A percentile compares a stretch with the other conserved stretches of the same genome.
Evolutionary conservation across 495 filamentous ascomycete genomes (phyloP).

Genomic region (Ramalina peruviana): DNA sequence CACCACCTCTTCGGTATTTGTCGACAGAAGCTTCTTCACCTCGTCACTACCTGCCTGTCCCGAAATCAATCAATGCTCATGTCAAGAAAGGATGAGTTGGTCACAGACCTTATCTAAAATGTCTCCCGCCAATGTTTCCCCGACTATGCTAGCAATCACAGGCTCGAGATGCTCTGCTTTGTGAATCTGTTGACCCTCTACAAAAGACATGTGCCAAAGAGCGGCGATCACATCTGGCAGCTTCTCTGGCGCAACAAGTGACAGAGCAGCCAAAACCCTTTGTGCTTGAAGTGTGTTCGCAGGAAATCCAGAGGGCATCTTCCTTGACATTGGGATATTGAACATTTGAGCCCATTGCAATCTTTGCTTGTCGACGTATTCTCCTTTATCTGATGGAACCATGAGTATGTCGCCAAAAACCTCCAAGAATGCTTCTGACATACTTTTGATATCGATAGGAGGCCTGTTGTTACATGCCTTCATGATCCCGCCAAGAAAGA

Average conservation of each 20-base stretch:
- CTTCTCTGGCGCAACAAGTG: constrained; percentile 23
- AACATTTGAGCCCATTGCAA: constrained; percentile 46
- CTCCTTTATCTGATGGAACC: constrained; percentile 44
- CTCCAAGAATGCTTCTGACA: constrained; percentile 2
- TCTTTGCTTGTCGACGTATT: constrained; percentile 47
- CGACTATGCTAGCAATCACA: constrained; percentile 36
- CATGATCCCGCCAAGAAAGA: constrained; percentile 59
- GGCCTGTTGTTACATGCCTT: constrained; percentile 47
- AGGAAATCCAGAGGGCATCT: constrained; percentile 44
- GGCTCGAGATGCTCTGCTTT: constrained; percentile 33
- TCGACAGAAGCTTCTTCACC: constrained; percentile 36
- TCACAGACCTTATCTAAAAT: constrained; percentile 26
- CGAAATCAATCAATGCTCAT: too few relatives aligned
- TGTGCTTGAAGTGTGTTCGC: constrained; percentile 33
- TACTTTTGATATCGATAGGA: constrained; percentile 57
- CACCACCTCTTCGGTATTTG: constrained; percentile 46
- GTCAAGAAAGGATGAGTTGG: too few relatives aligned
- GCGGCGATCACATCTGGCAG: constrained; percentile 32
- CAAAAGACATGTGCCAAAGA: constrained; percentile 47
- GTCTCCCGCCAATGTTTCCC: constrained; percentile 29
- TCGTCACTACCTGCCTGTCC: constrained; percentile 26
- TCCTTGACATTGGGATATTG: constrained; percentile 39
- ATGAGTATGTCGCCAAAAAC: background rate
- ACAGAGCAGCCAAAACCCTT: constrained; percentile 20
- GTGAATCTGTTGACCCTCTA: constrained; percentile 32